These are phyloP conservation scores for Aspergillus heteromorphus DNA, from an alignment of 495 filamentous ascomycete species.

Conservation along the genomic window DNA sequence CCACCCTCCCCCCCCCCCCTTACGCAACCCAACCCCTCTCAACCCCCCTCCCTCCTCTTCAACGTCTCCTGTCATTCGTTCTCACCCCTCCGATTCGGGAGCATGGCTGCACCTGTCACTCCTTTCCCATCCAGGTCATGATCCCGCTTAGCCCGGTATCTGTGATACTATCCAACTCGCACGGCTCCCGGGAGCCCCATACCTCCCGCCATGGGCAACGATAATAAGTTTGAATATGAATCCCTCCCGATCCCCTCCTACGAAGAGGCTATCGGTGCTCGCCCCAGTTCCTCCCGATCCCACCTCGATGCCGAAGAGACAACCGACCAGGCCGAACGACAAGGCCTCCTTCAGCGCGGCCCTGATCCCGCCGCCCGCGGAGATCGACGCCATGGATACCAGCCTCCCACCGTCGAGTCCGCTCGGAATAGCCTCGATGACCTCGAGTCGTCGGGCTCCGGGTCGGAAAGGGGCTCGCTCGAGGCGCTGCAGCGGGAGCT, in stretches of 20 bases:
- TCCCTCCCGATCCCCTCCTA: conserved; percentile 85
- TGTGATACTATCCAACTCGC: conserved; percentile 25
- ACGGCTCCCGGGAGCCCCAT: conserved; percentile 32
- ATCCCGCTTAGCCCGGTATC: conserved; percentile 30
- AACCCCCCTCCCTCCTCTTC: conserved; percentile 8
- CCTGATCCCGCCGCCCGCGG: conserved; percentile 26
- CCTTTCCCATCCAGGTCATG: conserved; percentile 41
- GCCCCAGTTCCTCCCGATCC: conserved; percentile 57
- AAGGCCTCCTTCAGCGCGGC: conserved; percentile 47
- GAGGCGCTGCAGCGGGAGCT: conserved; percentile 72
- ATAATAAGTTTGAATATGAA: conserved; percentile 59
- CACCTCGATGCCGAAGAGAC: conserved; percentile 50
- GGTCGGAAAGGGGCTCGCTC: conserved; percentile 41
- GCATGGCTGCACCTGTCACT: conserved; percentile 30
- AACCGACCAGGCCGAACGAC: conserved; percentile 57
- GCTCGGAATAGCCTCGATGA: conserved; percentile 57
- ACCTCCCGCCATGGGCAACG: conserved; percentile 48
- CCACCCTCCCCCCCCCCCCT: background rate
- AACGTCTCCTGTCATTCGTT: conserved; percentile 5
- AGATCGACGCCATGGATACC: conserved; percentile 52
- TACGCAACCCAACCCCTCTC: background rate
- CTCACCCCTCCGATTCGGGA: conserved; percentile 16
- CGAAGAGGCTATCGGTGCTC: conserved; percentile 75
- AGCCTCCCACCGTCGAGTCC: conserved; percentile 70
- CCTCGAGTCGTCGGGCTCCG: conserved; percentile 37